phyloP scores from a whole-genome alignment of 169 alveolate genomes.

The Theileria equi region DNA sequence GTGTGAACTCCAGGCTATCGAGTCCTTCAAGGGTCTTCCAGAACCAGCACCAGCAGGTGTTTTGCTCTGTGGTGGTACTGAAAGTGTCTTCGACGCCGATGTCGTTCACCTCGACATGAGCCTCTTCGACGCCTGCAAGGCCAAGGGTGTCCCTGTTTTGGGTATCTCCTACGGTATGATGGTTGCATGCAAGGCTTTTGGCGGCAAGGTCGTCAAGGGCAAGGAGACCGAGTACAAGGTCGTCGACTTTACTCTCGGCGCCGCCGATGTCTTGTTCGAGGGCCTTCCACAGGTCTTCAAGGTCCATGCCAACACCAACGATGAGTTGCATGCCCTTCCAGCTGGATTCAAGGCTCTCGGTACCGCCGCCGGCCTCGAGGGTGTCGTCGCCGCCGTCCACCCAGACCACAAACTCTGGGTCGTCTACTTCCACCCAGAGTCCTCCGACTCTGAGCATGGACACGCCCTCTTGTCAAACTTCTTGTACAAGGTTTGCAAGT shows the following conservation, averaged over 20 bases:
- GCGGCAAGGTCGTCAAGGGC: slow-evolving; percentile 52
- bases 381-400: slow-evolving; percentile 52
- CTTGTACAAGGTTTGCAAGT: slow-evolving; percentile 66
- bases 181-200: slow-evolving; percentile 58
- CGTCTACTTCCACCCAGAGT: slow-evolving; percentile 75
- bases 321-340: slow-evolving; percentile 58
- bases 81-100: slow-evolving; percentile 59
- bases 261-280: slow-evolving; percentile 38
- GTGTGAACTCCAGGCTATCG: slow-evolving; percentile 66
- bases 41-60: slow-evolving; percentile 65
- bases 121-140: slow-evolving; percentile 45
- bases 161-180: slow-evolving; percentile 73
- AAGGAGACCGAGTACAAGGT: slow-evolving; percentile 60
- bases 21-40: slow-evolving; percentile 53
- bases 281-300: slow-evolving; percentile 30
- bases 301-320: slow-evolving; percentile 22
- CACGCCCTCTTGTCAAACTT: slow-evolving; percentile 62
- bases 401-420: slow-evolving; percentile 47
- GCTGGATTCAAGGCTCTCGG: slow-evolving; percentile 55
- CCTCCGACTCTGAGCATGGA: slow-evolving; percentile 61
- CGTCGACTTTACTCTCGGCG: slow-evolving; percentile 18
- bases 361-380: slow-evolving; percentile 55
- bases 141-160: slow-evolving; percentile 66
- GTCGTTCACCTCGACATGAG: slow-evolving; percentile 52
- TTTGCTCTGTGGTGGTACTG: slow-evolving; percentile 70